Evolutionary conservation across 495 filamentous ascomycete genomes (phyloP), one percentile per base, ranked within the genome.

Genomic region (Rhizodiscina lignyota): DNA sequence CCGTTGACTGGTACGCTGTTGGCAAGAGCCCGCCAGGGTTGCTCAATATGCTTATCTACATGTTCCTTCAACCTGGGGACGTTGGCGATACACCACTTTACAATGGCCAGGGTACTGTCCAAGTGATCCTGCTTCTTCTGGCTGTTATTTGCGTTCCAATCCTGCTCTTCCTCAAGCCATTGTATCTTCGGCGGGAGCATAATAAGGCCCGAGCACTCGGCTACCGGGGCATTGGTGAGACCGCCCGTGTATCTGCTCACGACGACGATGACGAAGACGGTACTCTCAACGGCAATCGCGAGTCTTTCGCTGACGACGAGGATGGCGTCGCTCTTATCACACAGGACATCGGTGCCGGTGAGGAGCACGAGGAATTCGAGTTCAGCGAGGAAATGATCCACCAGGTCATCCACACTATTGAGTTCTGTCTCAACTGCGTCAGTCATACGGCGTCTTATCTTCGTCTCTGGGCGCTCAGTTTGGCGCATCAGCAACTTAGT

Each of bases 11-110:
- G 89, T 54, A 61, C 40, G 75, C 64, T 17, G 62, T 63, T 20
- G 70, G 54, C n/a, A 41, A 64, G 38, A 61, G 66, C 20, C 82
- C 91, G 2, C 89, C 89, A 0, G 79, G 83, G 45, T 63, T 99
- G 18, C 61, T 99, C 39, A 99, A 99, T 68, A 94, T 94, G 85
- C 67, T 99, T 44, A 99, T 99, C 52, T 92, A 93, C 69, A 99
- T 99, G 89, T 96, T 99, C 64, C 62, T 99, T 34, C 71, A 73
- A 35, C 89, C 89, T 4, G 83, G 83, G 18, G 78, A 53, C 0
- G 61, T 96, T 31, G 70, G 78, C 10, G 52, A 58, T 12, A 69
- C 74, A 36, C 67, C 61, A 34, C 67, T 99, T 4, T 99, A 89
- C 49, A 54, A 54, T 15, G 82, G 82, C 35, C 89, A 99, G 54